Conservation (phyloP, 1,284 basidiomycete genomes). For the Irpex sp. region DNA sequence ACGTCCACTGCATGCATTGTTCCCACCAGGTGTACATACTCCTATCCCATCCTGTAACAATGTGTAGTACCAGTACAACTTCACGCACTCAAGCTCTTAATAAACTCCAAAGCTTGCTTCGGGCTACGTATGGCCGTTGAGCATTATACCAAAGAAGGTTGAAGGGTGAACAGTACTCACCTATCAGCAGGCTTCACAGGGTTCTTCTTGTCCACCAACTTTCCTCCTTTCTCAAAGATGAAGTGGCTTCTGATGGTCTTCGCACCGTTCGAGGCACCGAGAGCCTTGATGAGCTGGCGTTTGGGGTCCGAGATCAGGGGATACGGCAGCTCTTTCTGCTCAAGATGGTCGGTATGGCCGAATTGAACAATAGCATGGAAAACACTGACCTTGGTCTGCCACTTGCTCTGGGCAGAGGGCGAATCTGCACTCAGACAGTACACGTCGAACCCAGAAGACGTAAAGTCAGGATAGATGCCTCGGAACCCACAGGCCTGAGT, state of each 20-base stretch:
- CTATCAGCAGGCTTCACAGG: conserved; percentile 84
- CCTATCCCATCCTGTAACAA: not conserved
- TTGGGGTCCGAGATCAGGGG: conserved; percentile 86
- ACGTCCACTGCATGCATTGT: too few species aligned
- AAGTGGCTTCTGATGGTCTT: conserved; percentile 89
- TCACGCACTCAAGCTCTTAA: conserved; percentile 13
- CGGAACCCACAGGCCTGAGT: conserved; percentile 88
- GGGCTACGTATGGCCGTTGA: conserved; percentile 23
- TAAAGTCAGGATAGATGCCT: conserved; percentile 77
- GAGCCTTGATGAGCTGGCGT: conserved; percentile 69
- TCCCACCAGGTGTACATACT: not conserved
- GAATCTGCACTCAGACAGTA: conserved; percentile 87
- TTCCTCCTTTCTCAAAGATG: conserved; percentile 86
- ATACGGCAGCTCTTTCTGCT: conserved; percentile 80
- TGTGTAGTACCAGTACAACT: not conserved
- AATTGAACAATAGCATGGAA: not conserved
- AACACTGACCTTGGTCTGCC: conserved; percentile 72
- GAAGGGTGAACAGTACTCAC: conserved; percentile 32
- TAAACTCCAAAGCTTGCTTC: conserved; percentile 26
- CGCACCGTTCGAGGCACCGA: conserved; percentile 80
- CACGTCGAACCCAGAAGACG: conserved; percentile 65
- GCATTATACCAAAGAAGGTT: not conserved
- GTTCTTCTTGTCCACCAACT: conserved; percentile 76
- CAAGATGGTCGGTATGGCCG: not conserved
- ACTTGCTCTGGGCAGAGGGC: conserved; percentile 75